phyloP scores from a whole-genome alignment of 805 yeast genomes.

The Metschnikowia proteae region DNA sequence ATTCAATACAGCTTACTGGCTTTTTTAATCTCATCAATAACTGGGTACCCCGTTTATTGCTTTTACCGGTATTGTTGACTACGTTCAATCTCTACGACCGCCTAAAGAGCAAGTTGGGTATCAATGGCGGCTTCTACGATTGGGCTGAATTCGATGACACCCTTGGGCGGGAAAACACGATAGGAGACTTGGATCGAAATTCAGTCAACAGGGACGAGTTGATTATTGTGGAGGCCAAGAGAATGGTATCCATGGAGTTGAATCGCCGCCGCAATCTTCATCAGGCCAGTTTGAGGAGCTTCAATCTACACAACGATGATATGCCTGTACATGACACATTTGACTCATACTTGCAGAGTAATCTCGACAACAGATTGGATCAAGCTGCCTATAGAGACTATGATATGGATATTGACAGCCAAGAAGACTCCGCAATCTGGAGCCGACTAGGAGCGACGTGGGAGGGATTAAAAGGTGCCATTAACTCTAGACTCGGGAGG shows the following conservation, averaged over 20 bases:
- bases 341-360: conserved; percentile 1
- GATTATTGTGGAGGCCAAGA: conserved; percentile 40
- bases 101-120: conserved; percentile 41
- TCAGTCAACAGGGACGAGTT: conserved; percentile 30
- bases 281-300: conserved; percentile 23
- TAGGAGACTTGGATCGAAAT: conserved; percentile 15
- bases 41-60: conserved; percentile 68
- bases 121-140: conserved; percentile 36
- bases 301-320: conserved; percentile 25
- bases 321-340: background rate
- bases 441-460: conserved; percentile 24
- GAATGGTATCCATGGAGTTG: conserved; percentile 36
- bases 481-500: conserved; percentile 14
- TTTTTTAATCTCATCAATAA: conserved; percentile 69
- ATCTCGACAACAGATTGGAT: conserved; percentile 3
- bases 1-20: conserved; percentile 70
- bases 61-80: conserved; percentile 67
- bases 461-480: conserved; percentile 20
- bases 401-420: background rate
- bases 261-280: conserved; percentile 21
- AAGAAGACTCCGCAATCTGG: conserved; percentile 21
- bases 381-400: background rate
- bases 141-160: conserved; percentile 39
- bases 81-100: conserved; percentile 64
- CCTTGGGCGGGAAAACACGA: conserved; percentile 6